These are phyloP conservation scores for Eustoma russellianum DNA, from an alignment of 257 asterid genomes.

Conservation along the genomic window DNA sequence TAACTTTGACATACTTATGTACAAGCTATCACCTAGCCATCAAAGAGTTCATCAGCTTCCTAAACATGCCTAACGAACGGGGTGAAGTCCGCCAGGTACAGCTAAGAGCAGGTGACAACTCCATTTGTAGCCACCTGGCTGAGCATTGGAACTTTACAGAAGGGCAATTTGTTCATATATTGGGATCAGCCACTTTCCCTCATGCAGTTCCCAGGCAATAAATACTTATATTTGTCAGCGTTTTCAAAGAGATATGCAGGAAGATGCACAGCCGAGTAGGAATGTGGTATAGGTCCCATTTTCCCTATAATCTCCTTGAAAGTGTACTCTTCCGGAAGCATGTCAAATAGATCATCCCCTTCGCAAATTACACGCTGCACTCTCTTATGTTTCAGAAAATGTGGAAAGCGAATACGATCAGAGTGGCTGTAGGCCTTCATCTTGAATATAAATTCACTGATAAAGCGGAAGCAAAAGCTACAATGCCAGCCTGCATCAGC, in stretches of 20 bases:
- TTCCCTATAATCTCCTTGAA: slow-evolving; percentile 72
- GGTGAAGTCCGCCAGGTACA: slow-evolving; percentile 23
- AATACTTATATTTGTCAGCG: slow-evolving; percentile 49
- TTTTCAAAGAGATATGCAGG: slow-evolving; percentile 77
- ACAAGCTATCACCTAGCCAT: slow-evolving; percentile 35
- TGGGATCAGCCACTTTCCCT: slow-evolving; percentile 52
- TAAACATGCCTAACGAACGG: slow-evolving; percentile 29
- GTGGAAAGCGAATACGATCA: slow-evolving; percentile 68
- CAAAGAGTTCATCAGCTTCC: slow-evolving; percentile 25
- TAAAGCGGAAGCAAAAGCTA: slow-evolving; percentile 69
- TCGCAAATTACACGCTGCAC: slow-evolving; percentile 66
- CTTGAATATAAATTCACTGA: slow-evolving; percentile 66
- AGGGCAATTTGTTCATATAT: slow-evolving; percentile 5
- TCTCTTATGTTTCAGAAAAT: slow-evolving; percentile 58
- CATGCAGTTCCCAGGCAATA: slow-evolving; percentile 71
- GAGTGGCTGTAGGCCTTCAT: slow-evolving; percentile 80
- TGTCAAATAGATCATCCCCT: slow-evolving; percentile 72
- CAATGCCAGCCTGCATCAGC: slow-evolving; percentile 84
- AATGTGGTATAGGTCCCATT: slow-evolving; percentile 76
- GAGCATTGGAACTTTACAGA: slow-evolving; percentile 31
- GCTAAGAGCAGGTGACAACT: slow-evolving; percentile 29
- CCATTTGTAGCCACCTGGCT: slow-evolving; percentile 23
- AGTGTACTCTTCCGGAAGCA: slow-evolving; percentile 83
- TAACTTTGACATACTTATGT: slow-evolving; percentile 13
- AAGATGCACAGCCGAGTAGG: slow-evolving; percentile 74